Evolutionary conservation across 192 early-diverging fungal genomes (phyloP).

Genomic region (Neocallimastix lanati): DNA sequence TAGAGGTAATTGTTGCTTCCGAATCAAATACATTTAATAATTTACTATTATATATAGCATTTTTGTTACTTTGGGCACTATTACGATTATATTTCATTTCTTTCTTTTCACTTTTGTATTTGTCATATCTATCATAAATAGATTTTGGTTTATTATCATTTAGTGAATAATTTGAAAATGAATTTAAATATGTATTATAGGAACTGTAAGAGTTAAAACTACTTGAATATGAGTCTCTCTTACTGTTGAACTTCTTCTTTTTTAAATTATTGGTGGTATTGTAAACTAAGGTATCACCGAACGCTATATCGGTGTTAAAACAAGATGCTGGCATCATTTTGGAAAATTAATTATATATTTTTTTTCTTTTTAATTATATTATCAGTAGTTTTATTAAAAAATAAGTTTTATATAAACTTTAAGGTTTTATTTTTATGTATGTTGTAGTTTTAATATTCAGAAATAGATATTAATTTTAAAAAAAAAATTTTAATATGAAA

Average conservation of each 20-base stretch:
- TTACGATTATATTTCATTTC: background rate
- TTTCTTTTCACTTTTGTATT: background rate
- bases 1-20: background rate
- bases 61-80: background rate
- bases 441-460: too few relatives aligned
- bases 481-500: too few relatives aligned
- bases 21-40: background rate
- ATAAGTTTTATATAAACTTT: too few relatives aligned
- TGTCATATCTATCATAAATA: background rate
- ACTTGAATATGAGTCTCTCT: background rate
- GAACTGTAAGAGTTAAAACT: background rate
- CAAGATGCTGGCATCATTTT: background rate
- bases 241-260: background rate
- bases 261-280: background rate
- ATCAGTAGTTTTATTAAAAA: too few relatives aligned
- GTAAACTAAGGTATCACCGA: background rate
- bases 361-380: too few relatives aligned
- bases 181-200: background rate
- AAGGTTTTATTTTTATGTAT: too few relatives aligned
- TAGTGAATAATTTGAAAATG: background rate
- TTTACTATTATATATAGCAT: background rate
- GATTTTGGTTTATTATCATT: background rate
- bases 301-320: background rate
- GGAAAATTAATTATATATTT: background rate
- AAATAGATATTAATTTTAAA: too few relatives aligned